A percentile compares a stretch with the other conserved stretches of the same genome.
Evolutionary conservation across 1,284 basidiomycete species (phyloP).

Genomic region (Naganishia sp.): DNA sequence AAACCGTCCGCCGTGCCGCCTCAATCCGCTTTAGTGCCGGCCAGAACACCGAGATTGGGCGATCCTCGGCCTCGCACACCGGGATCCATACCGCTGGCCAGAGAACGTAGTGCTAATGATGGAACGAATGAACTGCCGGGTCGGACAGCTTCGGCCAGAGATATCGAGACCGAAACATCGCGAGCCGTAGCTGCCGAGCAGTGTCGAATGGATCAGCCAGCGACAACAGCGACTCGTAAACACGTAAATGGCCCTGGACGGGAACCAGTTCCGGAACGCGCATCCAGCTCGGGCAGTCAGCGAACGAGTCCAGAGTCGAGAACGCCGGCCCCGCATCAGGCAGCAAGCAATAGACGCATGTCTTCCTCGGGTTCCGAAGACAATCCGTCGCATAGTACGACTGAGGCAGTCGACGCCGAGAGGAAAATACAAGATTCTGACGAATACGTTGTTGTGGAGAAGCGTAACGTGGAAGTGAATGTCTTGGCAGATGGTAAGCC

Average conservation of each 20-base stretch:
- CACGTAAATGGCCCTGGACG: too few relatives aligned
- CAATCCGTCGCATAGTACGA: too few relatives aligned
- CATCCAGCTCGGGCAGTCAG: neutral
- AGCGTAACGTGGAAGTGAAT: constrained; percentile 61
- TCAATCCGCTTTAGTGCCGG: neutral
- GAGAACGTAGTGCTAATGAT: neutral
- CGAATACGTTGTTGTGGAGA: constrained; percentile 63
- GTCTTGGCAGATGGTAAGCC: constrained; percentile 58
- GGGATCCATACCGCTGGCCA: neutral
- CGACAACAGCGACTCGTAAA: neutral
- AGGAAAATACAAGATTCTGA: constrained; percentile 29
- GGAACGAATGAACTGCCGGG: neutral
- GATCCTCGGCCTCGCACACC: constrained; percentile 2
- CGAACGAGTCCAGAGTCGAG: constrained; percentile 8
- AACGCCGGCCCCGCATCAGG: constrained; percentile 3
- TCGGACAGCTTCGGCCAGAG: neutral
- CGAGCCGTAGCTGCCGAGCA: neutral
- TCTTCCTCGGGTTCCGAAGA: constrained; percentile 5
- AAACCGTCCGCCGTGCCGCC: neutral
- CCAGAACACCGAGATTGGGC: neutral
- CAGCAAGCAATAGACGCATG: constrained; percentile 14
- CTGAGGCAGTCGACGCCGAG: constrained; percentile 1
- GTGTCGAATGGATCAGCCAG: neutral
- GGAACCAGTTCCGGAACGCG: neutral
- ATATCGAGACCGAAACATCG: neutral